Percentiles rank a stretch among this genome's conserved stretches.
These are phyloP conservation scores for Astrothelium subdiscretum DNA, from an alignment of 495 filamentous ascomycete species.

Conservation along the genomic window DNA sequence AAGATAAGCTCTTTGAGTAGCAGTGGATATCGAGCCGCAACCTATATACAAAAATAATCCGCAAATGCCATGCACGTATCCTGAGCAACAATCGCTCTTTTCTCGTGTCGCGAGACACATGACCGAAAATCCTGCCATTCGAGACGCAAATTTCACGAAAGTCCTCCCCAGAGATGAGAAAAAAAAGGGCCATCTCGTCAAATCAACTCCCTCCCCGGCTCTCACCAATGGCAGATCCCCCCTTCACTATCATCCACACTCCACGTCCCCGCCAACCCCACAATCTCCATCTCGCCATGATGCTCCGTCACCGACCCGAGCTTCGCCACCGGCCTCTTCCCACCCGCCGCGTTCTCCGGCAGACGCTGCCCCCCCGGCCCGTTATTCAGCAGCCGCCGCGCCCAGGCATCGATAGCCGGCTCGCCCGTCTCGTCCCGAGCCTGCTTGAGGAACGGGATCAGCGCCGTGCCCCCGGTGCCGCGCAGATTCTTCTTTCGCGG, in stretches of 20 bases:
- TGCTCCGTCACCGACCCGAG: conserved; percentile 61
- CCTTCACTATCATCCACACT: conserved; percentile 71
- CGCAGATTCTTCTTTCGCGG: conserved; percentile 48
- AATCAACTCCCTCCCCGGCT: neutral
- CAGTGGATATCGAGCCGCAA: neutral
- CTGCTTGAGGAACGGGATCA: conserved; percentile 92
- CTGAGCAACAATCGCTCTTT: neutral
- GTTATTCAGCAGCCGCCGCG: conserved; percentile 57
- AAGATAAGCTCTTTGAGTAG: neutral
- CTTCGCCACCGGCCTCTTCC: conserved; percentile 10
- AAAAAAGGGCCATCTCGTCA: no score
- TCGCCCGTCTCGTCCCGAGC: conserved; percentile 93
- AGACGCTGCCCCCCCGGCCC: conserved; percentile 43
- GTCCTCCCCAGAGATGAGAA: no score
- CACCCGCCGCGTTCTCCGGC: conserved; percentile 45
- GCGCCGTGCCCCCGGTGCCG: conserved; percentile 82
- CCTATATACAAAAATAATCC: neutral
- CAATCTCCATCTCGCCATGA: conserved; percentile 52
- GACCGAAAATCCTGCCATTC: neutral
- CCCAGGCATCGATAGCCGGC: conserved; percentile 77
- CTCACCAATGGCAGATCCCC: conserved; percentile 50
- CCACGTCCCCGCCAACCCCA: conserved; percentile 79
- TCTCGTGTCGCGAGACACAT: neutral
- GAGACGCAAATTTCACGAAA: neutral
- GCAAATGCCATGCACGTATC: neutral